Evolutionary conservation across 1,284 basidiomycete species (phyloP).

Genomic region (Boletellus deceptivus): DNA sequence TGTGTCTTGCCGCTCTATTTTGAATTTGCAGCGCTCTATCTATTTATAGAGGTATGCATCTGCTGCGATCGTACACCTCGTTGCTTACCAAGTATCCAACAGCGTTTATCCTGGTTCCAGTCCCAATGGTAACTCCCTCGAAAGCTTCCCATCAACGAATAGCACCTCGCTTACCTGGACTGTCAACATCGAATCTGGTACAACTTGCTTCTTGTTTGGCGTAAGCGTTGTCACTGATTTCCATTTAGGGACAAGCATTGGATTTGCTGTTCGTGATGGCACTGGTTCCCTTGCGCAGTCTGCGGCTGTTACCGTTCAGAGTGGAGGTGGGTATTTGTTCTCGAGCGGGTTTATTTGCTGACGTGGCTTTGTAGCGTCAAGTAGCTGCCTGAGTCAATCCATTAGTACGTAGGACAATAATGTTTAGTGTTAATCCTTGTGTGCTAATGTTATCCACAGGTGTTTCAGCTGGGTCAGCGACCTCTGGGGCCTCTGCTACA

Average conservation of each 20-base stretch:
- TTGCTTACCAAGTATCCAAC: neutral
- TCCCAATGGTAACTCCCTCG: constrained; percentile 39
- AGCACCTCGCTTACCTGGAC: constrained; percentile 46
- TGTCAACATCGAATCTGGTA: constrained; percentile 35
- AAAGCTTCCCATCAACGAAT: constrained; percentile 36
- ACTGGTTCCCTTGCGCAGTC: constrained; percentile 47
- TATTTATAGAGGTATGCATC: constrained; percentile 23
- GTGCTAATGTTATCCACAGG: constrained; percentile 22
- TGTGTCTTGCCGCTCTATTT: constrained; percentile 1
- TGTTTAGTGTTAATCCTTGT: neutral
- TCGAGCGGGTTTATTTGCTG: neutral
- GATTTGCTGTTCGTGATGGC: constrained; percentile 52
- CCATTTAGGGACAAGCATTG: constrained; percentile 47
- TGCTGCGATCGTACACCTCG: fast-evolving
- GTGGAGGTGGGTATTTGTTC: constrained; percentile 41
- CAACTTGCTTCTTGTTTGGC: neutral
- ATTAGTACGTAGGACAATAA: constrained; percentile 12
- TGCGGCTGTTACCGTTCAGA: constrained; percentile 47
- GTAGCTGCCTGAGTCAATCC: constrained; percentile 32
- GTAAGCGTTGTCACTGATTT: neutral
- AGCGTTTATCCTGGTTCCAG: constrained; percentile 44
- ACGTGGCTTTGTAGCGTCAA: constrained; percentile 28
- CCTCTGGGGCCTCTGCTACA: constrained; percentile 8
- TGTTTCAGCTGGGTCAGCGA: constrained; percentile 16
- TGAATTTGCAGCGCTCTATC: neutral